Conservation (phyloP, 164 flowering plant species). For the Brasenia schreberi region DNA sequence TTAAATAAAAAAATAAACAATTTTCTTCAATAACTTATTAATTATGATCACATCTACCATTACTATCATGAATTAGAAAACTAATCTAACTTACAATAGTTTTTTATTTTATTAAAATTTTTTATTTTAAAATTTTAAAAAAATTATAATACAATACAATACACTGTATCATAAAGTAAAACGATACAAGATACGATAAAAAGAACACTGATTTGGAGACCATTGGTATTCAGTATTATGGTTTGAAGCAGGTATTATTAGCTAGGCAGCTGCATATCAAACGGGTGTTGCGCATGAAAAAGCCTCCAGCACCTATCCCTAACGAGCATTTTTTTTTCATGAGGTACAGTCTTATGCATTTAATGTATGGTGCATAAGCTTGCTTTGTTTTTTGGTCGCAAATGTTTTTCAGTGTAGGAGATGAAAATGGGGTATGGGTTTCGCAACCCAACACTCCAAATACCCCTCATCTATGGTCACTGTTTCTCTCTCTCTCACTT, state of each 20-base stretch:
- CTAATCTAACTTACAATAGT: too few relatives aligned
- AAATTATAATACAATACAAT: too few relatives aligned
- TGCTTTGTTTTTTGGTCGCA: background rate
- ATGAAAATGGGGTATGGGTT: constrained; percentile 27
- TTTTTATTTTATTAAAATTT: too few relatives aligned
- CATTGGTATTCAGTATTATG: constrained; percentile 2
- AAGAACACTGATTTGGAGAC: background rate
- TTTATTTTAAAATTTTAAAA: too few relatives aligned
- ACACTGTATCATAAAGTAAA: too few relatives aligned
- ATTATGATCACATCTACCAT: too few relatives aligned
- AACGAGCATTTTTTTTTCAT: constrained; percentile 80
- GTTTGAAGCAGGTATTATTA: constrained; percentile 37
- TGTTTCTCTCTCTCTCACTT: too few relatives aligned
- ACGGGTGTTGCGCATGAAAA: constrained; percentile 60
- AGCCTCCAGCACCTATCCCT: constrained; percentile 36
- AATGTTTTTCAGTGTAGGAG: constrained; percentile 39
- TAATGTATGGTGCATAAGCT: background rate
- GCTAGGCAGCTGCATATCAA: constrained; percentile 78
- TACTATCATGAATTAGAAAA: too few relatives aligned
- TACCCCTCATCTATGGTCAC: too few relatives aligned
- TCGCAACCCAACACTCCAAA: constrained; percentile 70
- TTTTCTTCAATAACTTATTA: too few relatives aligned
- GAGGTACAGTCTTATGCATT: constrained; percentile 20
- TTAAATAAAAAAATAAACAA: too few relatives aligned
- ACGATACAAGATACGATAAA: too few relatives aligned